A percentile compares a stretch with the other conserved stretches of the same genome.
phyloP scores from a whole-genome alignment of 176 grass and related monocot genomes.

The Paspalum vaginatum region DNA sequence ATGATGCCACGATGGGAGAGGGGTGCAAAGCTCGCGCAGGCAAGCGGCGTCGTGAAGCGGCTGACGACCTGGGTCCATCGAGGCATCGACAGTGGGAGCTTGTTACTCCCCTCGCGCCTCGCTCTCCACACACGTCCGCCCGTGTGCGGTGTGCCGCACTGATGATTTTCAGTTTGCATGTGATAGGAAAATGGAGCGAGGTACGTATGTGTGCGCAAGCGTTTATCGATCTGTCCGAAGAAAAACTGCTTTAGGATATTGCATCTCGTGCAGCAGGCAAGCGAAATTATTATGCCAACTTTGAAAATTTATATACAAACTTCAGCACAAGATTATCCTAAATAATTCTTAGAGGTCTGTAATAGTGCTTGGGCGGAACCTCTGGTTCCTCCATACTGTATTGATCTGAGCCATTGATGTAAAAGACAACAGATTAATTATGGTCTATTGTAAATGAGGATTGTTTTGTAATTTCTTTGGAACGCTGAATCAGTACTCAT shows the following conservation, averaged over 20 bases:
- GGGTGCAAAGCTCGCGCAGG: constrained; percentile 40
- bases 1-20: constrained; percentile 28
- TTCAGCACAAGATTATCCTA: too few species aligned
- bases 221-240: too few species aligned
- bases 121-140: background rate
- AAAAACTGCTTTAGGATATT: background rate
- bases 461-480: too few species aligned
- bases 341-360: too few species aligned
- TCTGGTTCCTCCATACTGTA: too few species aligned
- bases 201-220: background rate
- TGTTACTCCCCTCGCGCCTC: background rate
- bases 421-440: too few species aligned
- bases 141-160: constrained; percentile 17
- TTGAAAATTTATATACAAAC: background rate
- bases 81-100: constrained; percentile 38
- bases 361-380: too few species aligned
- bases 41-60: constrained; percentile 49
- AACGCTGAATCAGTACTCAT: too few species aligned
- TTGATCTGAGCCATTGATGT: too few species aligned
- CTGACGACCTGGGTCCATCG: constrained; percentile 55
- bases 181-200: background rate
- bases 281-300: background rate
- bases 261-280: background rate
- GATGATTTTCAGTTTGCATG: constrained; percentile 1
- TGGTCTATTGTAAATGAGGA: too few species aligned